Conservation (phyloP, 129 eudicot species). For the Flaveria robusta region DNA sequence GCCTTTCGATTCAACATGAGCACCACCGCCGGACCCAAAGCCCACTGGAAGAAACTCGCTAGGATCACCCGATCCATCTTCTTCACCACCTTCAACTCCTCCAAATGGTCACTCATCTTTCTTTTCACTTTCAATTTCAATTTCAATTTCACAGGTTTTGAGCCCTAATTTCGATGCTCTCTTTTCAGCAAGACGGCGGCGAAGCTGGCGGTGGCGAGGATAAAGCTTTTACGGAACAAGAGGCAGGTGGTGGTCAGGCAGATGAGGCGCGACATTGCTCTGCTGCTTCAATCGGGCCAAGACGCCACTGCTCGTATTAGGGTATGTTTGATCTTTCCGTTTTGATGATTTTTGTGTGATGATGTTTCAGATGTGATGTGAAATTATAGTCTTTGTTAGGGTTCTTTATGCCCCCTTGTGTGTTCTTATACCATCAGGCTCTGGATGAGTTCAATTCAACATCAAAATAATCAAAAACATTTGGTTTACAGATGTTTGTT, state of each 20-base stretch:
- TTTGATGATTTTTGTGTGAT: background rate
- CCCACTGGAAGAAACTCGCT: conserved; percentile 66
- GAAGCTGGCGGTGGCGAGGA: conserved; percentile 87
- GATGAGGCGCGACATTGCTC: conserved; percentile 92
- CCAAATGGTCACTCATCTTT: conserved; percentile 65
- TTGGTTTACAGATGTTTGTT: background rate
- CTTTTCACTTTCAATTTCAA: background rate
- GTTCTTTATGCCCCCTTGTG: background rate
- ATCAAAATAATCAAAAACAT: too few relatives aligned
- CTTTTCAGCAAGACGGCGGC: conserved; percentile 75
- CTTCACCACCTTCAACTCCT: conserved; percentile 69
- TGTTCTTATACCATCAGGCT: background rate
- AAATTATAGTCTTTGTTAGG: background rate
- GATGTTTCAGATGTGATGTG: background rate
- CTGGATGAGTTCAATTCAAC: background rate
- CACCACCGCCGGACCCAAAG: conserved; percentile 40
- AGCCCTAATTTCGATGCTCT: background rate
- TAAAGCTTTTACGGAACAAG: conserved; percentile 88
- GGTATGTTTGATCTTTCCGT: conserved; percentile 35
- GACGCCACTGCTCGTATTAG: conserved; percentile 94
- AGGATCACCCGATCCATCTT: conserved; percentile 52
- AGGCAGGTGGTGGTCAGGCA: conserved; percentile 83
- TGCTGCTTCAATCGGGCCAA: conserved; percentile 87
- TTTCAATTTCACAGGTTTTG: background rate
- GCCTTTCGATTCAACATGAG: conserved; percentile 40